A percentile compares a stretch with the other conserved stretches of the same genome.
Evolutionary conservation across 805 yeast species (phyloP).

Genomic region (Starmerella vaccinii): DNA sequence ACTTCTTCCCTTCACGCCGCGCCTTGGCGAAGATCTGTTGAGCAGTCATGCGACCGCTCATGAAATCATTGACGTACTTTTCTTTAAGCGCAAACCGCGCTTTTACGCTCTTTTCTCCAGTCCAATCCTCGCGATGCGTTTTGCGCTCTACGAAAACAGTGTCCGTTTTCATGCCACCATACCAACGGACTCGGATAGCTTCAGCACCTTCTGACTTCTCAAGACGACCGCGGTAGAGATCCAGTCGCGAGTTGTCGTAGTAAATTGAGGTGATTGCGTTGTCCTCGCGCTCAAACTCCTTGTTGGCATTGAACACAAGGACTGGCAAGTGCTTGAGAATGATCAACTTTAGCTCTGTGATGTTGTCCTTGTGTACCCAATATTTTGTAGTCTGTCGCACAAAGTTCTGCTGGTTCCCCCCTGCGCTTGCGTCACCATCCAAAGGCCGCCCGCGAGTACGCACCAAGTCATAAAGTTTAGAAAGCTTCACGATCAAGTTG

Average conservation of each 20-base stretch:
- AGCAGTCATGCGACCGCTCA: slow-evolving; percentile 77
- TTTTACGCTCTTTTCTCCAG: slow-evolving; percentile 98
- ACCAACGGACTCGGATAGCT: slow-evolving; percentile 97
- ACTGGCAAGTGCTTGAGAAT: slow-evolving; percentile 94
- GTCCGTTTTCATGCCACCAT: slow-evolving; percentile 93
- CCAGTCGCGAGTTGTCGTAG: slow-evolving; percentile 81
- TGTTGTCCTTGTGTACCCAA: slow-evolving; percentile 98
- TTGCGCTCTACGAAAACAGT: slow-evolving; percentile 92
- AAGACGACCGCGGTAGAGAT: slow-evolving; percentile 85
- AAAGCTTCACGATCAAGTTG: slow-evolving; percentile 73
- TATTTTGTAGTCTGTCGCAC: slow-evolving; percentile 97
- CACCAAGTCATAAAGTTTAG: slow-evolving; percentile 81
- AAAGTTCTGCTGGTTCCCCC: slow-evolving; percentile 94
- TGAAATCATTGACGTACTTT: slow-evolving; percentile 73
- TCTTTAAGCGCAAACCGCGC: slow-evolving; percentile 92
- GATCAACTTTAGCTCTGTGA: slow-evolving; percentile 87
- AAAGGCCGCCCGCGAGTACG: slow-evolving; percentile 95
- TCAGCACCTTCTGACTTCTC: slow-evolving; percentile 98
- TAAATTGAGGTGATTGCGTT: slow-evolving; percentile 94
- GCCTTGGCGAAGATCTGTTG: slow-evolving; percentile 83
- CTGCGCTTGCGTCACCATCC: slow-evolving; percentile 92
- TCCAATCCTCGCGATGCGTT: slow-evolving; percentile 99
- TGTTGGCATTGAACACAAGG: slow-evolving; percentile 88
- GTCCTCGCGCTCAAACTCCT: slow-evolving; percentile 91
- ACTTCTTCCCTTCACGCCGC: slow-evolving; percentile 85